These are phyloP conservation scores for Helotiales sp. DNA, from an alignment of 2,329 filamentous ascomycete species.

Conservation along the genomic window DNA sequence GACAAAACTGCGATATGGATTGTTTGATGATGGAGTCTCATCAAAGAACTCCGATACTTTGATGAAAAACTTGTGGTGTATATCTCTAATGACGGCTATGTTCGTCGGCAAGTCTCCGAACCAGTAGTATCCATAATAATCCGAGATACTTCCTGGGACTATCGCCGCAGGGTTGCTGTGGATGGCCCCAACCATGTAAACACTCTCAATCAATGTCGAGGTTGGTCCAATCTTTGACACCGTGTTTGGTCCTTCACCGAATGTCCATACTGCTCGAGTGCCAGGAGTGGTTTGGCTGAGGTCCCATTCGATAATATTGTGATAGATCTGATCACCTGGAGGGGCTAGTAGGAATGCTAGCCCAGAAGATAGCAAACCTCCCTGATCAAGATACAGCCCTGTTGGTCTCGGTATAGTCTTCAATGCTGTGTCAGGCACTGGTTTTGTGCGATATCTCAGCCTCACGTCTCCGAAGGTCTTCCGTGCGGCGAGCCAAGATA, in stretches of 20 bases:
- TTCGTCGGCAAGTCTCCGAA: conserved; percentile 29
- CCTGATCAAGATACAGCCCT: conserved; percentile 13
- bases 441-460: background rate
- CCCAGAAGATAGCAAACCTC: conserved; percentile 21
- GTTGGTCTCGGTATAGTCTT: background rate
- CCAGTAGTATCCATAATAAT: conserved; percentile 30
- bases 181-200: conserved; percentile 29
- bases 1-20: conserved; percentile 27
- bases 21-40: conserved; percentile 8
- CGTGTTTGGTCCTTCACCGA: conserved; percentile 26
- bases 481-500: background rate
- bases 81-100: conserved; percentile 23
- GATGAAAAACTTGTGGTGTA: conserved; percentile 22
- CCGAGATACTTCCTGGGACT: background rate
- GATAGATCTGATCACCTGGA: conserved; percentile 5
- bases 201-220: conserved; percentile 23
- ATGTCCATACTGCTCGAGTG: conserved; percentile 28
- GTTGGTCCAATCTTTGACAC: conserved; percentile 16
- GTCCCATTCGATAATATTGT: conserved; percentile 24
- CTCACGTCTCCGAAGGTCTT: background rate
- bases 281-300: conserved; percentile 17
- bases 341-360: conserved; percentile 15
- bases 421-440: background rate
- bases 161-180: conserved; percentile 17
- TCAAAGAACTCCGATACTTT: conserved; percentile 24